Conservation (phyloP, 768 basidiomycete species). For the Nevesoporus exiguus region DNA sequence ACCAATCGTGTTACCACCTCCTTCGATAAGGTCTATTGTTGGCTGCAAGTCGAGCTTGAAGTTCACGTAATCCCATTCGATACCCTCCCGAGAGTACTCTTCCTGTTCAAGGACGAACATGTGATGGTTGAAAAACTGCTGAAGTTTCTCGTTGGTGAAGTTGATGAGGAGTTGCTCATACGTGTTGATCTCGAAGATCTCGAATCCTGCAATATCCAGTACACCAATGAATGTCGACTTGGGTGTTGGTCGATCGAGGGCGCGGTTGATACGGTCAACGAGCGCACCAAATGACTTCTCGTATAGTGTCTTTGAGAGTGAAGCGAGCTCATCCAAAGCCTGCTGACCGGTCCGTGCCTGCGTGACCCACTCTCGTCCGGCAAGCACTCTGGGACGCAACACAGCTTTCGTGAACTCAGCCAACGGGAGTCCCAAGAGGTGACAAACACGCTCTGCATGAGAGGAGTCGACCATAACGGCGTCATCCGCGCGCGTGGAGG, state of each 20-base stretch:
- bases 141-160: slow-evolving; percentile 97
- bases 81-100: slow-evolving; percentile 93
- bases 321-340: slow-evolving; percentile 86
- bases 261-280: slow-evolving; percentile 93
- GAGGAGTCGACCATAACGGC: slow-evolving; percentile 75
- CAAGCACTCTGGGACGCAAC: slow-evolving; percentile 84
- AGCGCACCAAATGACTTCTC: slow-evolving; percentile 94
- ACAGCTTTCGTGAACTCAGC: slow-evolving; percentile 87
- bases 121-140: slow-evolving; percentile 98
- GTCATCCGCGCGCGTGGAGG: slow-evolving; percentile 74
- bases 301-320: slow-evolving; percentile 92
- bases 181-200: slow-evolving; percentile 91
- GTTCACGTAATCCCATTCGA: slow-evolving; percentile 97
- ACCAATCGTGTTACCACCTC: slow-evolving; percentile 67
- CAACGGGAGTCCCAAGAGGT: slow-evolving; percentile 84
- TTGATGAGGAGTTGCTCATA: slow-evolving; percentile 99
- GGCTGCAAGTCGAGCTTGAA: slow-evolving; percentile 97
- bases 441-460: slow-evolving; percentile 86
- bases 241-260: slow-evolving; percentile 87
- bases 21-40: slow-evolving; percentile 97
- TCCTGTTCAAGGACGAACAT: slow-evolving; percentile 99
- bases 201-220: slow-evolving; percentile 98
- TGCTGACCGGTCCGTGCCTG: slow-evolving; percentile 90
- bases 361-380: slow-evolving; percentile 95
- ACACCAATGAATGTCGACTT: slow-evolving; percentile 97